phyloP scores from a whole-genome alignment of 192 early-diverging fungal genomes.

The Entomortierella beljakovae region DNA sequence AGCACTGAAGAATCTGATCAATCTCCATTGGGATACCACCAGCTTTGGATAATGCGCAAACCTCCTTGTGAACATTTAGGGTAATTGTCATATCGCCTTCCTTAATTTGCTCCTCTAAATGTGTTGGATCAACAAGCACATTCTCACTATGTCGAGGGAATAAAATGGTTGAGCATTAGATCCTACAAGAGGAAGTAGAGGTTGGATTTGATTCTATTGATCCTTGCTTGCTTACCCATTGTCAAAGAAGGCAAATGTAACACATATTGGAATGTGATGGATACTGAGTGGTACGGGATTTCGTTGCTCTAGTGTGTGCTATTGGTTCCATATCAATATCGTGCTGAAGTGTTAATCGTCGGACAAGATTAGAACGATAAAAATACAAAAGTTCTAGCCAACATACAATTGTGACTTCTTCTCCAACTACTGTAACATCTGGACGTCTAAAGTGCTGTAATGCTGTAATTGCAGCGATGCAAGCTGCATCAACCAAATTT shows the following conservation, averaged over 20 bases:
- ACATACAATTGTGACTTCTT: conserved; percentile 88
- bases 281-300: conserved; percentile 95
- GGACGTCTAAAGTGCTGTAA: conserved; percentile 92
- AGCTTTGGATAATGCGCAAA: conserved; percentile 92
- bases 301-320: conserved; percentile 88
- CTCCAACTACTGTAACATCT: conserved; percentile 95
- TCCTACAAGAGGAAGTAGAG: too few relatives aligned
- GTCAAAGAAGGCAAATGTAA: conserved; percentile 94
- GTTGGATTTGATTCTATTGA: too few relatives aligned
- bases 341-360: not conserved
- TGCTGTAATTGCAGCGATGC: conserved; percentile 90
- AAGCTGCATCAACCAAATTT: conserved; percentile 92
- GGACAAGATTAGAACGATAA: not conserved
- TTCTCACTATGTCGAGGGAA: conserved; percentile 51
- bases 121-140: conserved; percentile 85
- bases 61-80: conserved; percentile 91
- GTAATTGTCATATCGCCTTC: conserved; percentile 89
- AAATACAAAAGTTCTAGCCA: not conserved
- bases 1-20: conserved; percentile 83
- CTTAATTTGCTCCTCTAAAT: conserved; percentile 88
- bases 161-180: too few relatives aligned
- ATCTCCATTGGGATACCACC: conserved; percentile 87
- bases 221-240: conserved; percentile 64
- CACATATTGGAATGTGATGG: conserved; percentile 95
- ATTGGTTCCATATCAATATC: not conserved